Conservation (phyloP, 129 eudicot genomes). For the Chrysanthemum seticuspe region DNA sequence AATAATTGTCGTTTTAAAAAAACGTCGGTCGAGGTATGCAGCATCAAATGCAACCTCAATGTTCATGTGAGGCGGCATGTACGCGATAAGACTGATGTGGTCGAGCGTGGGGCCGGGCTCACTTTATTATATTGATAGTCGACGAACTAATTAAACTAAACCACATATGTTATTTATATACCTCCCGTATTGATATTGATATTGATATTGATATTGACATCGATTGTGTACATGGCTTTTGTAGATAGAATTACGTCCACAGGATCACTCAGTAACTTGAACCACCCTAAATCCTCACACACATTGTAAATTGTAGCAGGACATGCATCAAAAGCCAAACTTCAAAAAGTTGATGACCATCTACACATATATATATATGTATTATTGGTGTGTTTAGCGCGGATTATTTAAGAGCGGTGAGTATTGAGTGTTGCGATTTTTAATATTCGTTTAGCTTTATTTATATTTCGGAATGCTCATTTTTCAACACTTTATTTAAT, state of each 20-base stretch:
- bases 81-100: neutral
- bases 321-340: neutral
- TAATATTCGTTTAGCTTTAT: too few relatives aligned
- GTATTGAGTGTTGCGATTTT: too few relatives aligned
- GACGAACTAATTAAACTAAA: neutral
- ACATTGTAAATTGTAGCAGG: neutral
- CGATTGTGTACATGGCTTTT: neutral
- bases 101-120: slow-evolving; percentile 17
- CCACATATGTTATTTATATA: neutral
- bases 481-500: too few relatives aligned
- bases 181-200: neutral
- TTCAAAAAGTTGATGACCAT: neutral
- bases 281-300: neutral
- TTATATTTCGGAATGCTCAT: too few relatives aligned
- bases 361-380: neutral
- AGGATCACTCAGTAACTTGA: slow-evolving; percentile 3
- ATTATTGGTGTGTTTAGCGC: too few relatives aligned
- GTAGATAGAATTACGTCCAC: slow-evolving; percentile 1
- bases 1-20: too few relatives aligned
- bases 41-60: slow-evolving; percentile 8
- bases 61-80: slow-evolving; percentile 9
- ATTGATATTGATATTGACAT: slow-evolving; percentile 11
- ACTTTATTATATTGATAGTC: neutral
- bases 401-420: too few relatives aligned
- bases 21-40: neutral